Evolutionary conservation across 306 rosid genomes (phyloP), one percentile per base, ranked within the genome.

Genomic region (Ochetophila trinervis): DNA sequence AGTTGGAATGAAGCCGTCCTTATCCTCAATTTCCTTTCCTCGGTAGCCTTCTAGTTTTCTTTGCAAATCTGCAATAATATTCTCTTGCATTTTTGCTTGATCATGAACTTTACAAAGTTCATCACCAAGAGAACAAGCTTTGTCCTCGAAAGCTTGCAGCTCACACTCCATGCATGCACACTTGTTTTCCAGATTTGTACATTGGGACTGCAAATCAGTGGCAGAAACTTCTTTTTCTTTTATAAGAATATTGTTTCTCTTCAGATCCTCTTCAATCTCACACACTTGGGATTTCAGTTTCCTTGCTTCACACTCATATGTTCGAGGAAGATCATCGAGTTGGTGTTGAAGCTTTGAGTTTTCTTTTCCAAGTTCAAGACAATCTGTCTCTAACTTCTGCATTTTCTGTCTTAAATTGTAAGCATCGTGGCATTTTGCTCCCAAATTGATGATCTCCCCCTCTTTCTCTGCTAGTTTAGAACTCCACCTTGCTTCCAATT

Each of bases 361-460:
- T 61, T 37, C 62, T 21, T 52, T 57, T 22, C 18, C 20, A 19
- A 70, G 68, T 40, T 53, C 55, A 24, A 35, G 21, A 57, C 44
- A 17, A 16, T 57, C 66, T 17, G 60, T 73, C 56, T 78, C 84
- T 51, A 80, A 83, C 22, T 78, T 73, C 66, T 75, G 74, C 56
- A 65, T 53, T 19, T 71, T 72, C 75, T 81, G 73, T 57, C 60
- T 27, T 27, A 27, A 27, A 27, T 71, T 34, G 56, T 76, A 60
- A 68, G 80, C 78, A n/a, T 82, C 76, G 12, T 66, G 69, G 35
- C 79, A 62, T 63, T 74, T 81, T 24, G 63, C 73, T 44, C 79
- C 73, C 66, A 85, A 67, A 75, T 59, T 37, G 30, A 53, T 53
- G 42, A 79, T 68, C 21, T 76, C 59, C 55, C 62, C 65, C 35